Percentiles rank a stretch among this genome's conserved stretches.
Evolutionary conservation across 139 green algal genomes (phyloP).

Genomic region (Closterium sp.): DNA sequence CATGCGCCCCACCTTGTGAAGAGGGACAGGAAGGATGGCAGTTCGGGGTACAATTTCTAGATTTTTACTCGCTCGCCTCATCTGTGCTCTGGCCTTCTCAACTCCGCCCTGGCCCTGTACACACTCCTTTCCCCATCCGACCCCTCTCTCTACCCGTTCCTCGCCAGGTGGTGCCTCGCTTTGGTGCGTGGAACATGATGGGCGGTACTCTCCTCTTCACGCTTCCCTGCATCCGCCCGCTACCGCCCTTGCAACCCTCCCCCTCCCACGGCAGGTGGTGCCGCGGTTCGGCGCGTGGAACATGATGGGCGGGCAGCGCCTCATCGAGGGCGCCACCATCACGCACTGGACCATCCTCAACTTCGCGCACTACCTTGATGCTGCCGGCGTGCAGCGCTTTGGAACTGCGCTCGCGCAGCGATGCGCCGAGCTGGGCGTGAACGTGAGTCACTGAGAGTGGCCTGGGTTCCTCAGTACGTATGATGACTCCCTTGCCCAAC

Average conservation of each 20-base stretch:
- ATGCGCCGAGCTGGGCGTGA: background rate
- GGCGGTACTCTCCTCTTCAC: no score
- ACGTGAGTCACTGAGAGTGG: background rate
- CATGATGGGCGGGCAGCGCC: slow-evolving; percentile 3
- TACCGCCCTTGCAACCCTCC: background rate
- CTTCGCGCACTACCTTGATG: background rate
- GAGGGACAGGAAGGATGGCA: no score
- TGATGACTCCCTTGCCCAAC: no score
- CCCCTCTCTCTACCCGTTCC: no score
- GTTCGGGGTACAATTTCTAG: no score
- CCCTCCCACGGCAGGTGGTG: background rate
- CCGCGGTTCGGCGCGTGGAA: slow-evolving; percentile 9
- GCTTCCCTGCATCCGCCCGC: background rate
- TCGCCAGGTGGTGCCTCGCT: no score
- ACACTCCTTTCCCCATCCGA: no score
- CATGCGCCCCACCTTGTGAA: no score
- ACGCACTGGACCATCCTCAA: slow-evolving; percentile 15
- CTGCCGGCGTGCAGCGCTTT: background rate
- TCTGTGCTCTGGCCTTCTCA: no score
- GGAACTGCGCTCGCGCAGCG: background rate
- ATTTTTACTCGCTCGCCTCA: no score
- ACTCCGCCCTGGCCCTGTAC: no score
- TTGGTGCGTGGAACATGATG: background rate
- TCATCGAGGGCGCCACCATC: background rate
- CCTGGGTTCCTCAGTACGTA: background rate